Evolutionary conservation across 2,329 filamentous ascomycete genomes (phyloP).

Genomic region (Rhynchosporium agropyri): DNA sequence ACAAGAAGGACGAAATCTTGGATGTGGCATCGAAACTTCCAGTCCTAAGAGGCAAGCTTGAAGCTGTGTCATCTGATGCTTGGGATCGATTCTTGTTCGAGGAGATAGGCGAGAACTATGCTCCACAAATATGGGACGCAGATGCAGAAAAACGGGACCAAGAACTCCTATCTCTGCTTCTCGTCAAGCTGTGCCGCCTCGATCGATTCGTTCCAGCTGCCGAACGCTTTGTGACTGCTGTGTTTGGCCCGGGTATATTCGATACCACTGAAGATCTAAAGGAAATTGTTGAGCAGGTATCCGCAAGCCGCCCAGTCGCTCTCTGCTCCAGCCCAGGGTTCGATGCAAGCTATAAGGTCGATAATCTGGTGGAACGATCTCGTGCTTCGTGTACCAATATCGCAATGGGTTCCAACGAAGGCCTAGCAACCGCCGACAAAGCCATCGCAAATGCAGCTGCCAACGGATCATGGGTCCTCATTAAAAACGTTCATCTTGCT

Average conservation of each 20-base stretch:
- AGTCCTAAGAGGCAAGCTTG: constrained; percentile 72
- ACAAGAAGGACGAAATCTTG: constrained; percentile 69
- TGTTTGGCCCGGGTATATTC: constrained; percentile 83
- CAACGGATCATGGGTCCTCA: constrained; percentile 90
- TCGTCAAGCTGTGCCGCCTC: constrained; percentile 93
- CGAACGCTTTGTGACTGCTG: constrained; percentile 83
- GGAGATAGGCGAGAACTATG: constrained; percentile 81
- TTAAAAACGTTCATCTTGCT: constrained; percentile 98
- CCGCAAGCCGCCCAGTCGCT: constrained; percentile 81
- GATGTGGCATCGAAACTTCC: constrained; percentile 68
- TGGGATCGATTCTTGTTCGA: constrained; percentile 86
- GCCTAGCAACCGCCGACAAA: constrained; percentile 89
- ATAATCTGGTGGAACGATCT: constrained; percentile 85
- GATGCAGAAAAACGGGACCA: constrained; percentile 68
- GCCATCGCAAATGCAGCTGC: constrained; percentile 91
- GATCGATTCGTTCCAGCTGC: constrained; percentile 93
- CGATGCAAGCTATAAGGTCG: constrained; percentile 98
- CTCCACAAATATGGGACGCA: constrained; percentile 76
- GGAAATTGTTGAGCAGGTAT: constrained; percentile 81
- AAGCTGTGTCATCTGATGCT: constrained; percentile 59
- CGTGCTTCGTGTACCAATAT: constrained; percentile 90
- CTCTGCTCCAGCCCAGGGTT: constrained; percentile 95
- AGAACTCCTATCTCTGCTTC: constrained; percentile 78
- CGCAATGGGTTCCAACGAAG: constrained; percentile 98
- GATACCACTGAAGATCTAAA: constrained; percentile 85